Base-by-base conservation (phyloP, 139 green algal species). In the Gonium pectorale region DNA sequence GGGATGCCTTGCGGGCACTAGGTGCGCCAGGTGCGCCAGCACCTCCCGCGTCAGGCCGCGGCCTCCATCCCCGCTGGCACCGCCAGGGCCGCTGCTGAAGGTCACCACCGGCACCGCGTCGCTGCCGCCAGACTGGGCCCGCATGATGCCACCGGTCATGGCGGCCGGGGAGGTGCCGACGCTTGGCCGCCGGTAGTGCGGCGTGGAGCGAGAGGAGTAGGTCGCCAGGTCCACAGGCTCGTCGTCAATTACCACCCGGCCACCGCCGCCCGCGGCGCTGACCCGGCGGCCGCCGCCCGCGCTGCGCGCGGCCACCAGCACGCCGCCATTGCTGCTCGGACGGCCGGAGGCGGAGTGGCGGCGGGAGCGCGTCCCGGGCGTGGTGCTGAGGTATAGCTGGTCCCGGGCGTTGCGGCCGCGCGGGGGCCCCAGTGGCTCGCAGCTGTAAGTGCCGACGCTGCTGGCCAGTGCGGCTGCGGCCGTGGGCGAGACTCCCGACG, bases 241-340 rank as follows among this genome's bases (percentile, higher is more conserved):
- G 56, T 83, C 77, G 62, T 83, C 77, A 27, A 83, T 83, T 43
- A 83, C n/a, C 27, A 83, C 77, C 2, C 77, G 77, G 29, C 74
- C 59, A 31, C 77, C 51, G 22, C 41, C n/a, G 41, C 59, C n/a
- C n/a, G n/a, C n/a, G 0, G 66, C 40, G 62, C 60, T 83, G 43
- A 38, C 51, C 5, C 66, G 40, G 40, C 41, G 77, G 35, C 54
- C 41, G n/a, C 8, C 3, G 49, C 71, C 49, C 6, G 43, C 40
- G 15, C 3, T 24, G 1, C 56, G 56, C 33, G 22, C 2, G n/a
- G n/a, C 54, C 17, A 49, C 21, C 73, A 68, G 46, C 24, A 26
- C 54, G 26, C 73, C 59, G 38, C 33, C 64, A 41, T 59, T 54
- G 38, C 49, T 35, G 37, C 35, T 38, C 26, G 33, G 9, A 0